Evolutionary conservation across 2,329 filamentous ascomycete genomes (phyloP).

Genomic region (Aspergillus bombycis): DNA sequence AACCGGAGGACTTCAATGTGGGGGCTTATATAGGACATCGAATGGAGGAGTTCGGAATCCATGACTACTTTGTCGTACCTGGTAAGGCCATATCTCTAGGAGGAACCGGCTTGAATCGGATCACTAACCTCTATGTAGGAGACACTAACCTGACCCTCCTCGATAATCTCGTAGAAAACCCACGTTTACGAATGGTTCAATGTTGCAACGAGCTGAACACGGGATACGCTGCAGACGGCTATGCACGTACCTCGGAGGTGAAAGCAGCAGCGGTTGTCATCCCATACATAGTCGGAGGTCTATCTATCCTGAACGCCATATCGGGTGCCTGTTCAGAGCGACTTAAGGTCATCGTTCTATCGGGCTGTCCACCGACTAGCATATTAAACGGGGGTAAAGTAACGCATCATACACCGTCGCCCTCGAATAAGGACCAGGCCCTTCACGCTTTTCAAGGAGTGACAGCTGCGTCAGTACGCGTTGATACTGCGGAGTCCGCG

Average conservation of each 20-base stretch:
- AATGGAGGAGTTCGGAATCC: slow-evolving; percentile 13
- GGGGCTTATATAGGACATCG: slow-evolving; percentile 11
- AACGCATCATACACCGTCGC: slow-evolving; percentile 12
- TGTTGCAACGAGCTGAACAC: slow-evolving; percentile 22
- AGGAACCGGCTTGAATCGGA: not conserved
- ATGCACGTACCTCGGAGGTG: slow-evolving; percentile 11
- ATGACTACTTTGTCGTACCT: slow-evolving; percentile 17
- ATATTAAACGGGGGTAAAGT: not conserved
- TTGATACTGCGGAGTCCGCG: slow-evolving; percentile 1
- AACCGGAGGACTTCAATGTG: not conserved
- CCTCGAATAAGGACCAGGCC: slow-evolving; percentile 10
- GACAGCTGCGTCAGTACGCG: slow-evolving; percentile 12
- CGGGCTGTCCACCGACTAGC: slow-evolving; percentile 9
- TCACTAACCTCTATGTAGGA: not conserved
- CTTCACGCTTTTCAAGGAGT: slow-evolving; percentile 10
- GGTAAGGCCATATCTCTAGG: not conserved
- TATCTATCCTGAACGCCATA: slow-evolving; percentile 18
- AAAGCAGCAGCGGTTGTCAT: slow-evolving; percentile 13
- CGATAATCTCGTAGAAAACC: slow-evolving; percentile 7
- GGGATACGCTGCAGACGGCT: slow-evolving; percentile 22
- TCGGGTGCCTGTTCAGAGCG: slow-evolving; percentile 16
- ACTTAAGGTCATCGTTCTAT: slow-evolving; percentile 14
- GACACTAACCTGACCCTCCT: slow-evolving; percentile 12
- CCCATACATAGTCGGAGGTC: slow-evolving; percentile 17
- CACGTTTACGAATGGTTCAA: slow-evolving; percentile 11